A percentile compares a stretch with the other conserved stretches of the same genome.
phyloP scores from a whole-genome alignment of 345 rosid species.

The Euphorbia lathyris region DNA sequence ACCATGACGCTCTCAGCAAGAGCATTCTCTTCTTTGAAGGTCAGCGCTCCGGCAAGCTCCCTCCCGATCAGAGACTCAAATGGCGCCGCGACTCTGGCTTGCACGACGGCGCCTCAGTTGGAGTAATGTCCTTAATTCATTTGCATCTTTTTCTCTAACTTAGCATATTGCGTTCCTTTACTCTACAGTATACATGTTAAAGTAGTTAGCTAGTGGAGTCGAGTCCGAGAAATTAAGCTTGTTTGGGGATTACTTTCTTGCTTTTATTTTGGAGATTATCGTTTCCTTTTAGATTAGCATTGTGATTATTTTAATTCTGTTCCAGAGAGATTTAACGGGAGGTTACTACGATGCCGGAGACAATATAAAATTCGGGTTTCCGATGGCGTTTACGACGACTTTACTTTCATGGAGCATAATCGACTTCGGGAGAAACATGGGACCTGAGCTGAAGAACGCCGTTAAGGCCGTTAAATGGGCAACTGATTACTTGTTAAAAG shows the following conservation, averaged over 20 bases:
- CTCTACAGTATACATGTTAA: no score
- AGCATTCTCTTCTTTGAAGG: conserved; percentile 31
- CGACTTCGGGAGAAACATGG: conserved; percentile 35
- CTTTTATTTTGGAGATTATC: not conserved
- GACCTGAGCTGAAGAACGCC: conserved; percentile 30
- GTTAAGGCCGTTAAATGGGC: conserved; percentile 32
- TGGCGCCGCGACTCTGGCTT: conserved; percentile 36
- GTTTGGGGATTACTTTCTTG: not conserved
- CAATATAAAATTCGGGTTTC: conserved; percentile 36
- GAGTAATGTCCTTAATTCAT: conserved; percentile 9
- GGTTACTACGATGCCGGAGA: conserved; percentile 39
- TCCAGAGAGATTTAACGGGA: conserved; percentile 31
- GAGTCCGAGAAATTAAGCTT: not conserved
- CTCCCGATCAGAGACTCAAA: conserved; percentile 28
- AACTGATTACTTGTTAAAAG: conserved; percentile 30
- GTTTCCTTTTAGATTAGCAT: not conserved
- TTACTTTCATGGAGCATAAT: conserved; percentile 32
- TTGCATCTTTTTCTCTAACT: not conserved
- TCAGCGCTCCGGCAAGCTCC: conserved; percentile 27
- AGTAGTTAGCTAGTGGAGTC: no score
- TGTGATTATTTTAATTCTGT: not conserved
- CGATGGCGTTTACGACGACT: conserved; percentile 37
- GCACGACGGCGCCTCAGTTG: conserved; percentile 29
- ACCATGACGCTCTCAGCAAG: conserved; percentile 30
- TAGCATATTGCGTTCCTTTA: not conserved